Evolutionary conservation across 768 basidiomycete genomes (phyloP), one percentile per base, ranked within the genome.

Genomic region (Boletus insuetus): DNA sequence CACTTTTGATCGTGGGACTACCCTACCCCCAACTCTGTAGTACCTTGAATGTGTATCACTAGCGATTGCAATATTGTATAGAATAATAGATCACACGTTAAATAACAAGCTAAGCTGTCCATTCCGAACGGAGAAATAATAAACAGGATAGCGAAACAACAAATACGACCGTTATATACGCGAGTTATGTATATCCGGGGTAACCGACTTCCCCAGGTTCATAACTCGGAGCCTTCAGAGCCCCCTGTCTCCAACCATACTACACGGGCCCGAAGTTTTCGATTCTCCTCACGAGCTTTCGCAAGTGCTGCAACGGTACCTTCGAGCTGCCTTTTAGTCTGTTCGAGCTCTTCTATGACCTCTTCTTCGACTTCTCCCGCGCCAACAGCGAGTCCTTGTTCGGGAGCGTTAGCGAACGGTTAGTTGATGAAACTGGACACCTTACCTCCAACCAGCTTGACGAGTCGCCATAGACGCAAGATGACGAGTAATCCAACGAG

Each of bases 381-480:
- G 13, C 89, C 86, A 41, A 91, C 82, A 4, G 89, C 83, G 35
- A 93, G 81, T 41, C 89, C 89, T 65, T 89, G 58, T 49, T 49
- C 37, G 47, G 22, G 37, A 42, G 22, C 38, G 51, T 58, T 32
- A 58, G 35, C 37, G 1, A 31, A 42, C 8, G 43, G 39, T 34
- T 6, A 22, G 12, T 12, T 31, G 24, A 32, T n/a, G 39, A 47
- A 35, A 32, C 32, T 24, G 14, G 24, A 24, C 7, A 49, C 70
- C 64, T 44, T 53, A 81, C 80, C 82, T 69, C 80, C 80, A 11
- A 90, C 84, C 13, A 93, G 75, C 65, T 91, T 90, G 24, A 92
- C 80, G 32, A 93, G 74, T 24, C 91, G 79, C 91, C 91, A 91
- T 14, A 93, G 69, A 69, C 91, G 90, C 29, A 93, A 73, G 19